Evolutionary conservation across 495 filamentous ascomycete genomes (phyloP).

Genomic region (Neurospora terricola): DNA sequence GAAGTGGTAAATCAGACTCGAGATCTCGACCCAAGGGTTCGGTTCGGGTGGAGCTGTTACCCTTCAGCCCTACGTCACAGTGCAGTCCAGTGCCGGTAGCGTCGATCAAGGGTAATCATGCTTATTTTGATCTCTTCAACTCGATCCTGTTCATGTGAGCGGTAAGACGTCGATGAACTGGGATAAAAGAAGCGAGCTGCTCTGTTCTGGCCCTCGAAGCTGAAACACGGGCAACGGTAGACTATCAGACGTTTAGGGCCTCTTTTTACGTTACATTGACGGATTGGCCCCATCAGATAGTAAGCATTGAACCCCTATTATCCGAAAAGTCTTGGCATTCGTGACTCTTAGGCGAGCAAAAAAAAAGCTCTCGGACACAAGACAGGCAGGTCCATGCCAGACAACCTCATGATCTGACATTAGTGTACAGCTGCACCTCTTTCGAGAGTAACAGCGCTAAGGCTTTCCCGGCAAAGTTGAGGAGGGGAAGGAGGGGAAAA

Average conservation of each 20-base stretch:
- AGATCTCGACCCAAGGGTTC: not conserved
- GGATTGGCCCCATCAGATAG: not conserved
- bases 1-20: not conserved
- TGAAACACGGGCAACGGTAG: not conserved
- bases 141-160: not conserved
- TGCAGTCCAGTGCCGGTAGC: constrained; percentile 1
- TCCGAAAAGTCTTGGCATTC: not conserved
- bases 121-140: not conserved
- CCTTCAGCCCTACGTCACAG: constrained; percentile 4
- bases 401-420: not conserved
- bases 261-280: not conserved
- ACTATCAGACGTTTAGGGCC: not conserved
- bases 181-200: not conserved
- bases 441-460: not conserved
- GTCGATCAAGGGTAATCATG: constrained; percentile 3
- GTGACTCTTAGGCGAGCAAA: not conserved
- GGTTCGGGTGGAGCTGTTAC: not conserved
- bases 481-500: not conserved
- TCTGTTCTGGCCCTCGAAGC: not conserved
- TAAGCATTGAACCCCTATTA: not conserved
- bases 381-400: not conserved
- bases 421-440: not conserved
- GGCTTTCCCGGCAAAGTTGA: not conserved
- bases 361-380: not conserved
- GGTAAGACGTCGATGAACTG: not conserved